Base-by-base conservation (phyloP, 2,329 filamentous ascomycete species). In the Venturia carpophila region DNA sequence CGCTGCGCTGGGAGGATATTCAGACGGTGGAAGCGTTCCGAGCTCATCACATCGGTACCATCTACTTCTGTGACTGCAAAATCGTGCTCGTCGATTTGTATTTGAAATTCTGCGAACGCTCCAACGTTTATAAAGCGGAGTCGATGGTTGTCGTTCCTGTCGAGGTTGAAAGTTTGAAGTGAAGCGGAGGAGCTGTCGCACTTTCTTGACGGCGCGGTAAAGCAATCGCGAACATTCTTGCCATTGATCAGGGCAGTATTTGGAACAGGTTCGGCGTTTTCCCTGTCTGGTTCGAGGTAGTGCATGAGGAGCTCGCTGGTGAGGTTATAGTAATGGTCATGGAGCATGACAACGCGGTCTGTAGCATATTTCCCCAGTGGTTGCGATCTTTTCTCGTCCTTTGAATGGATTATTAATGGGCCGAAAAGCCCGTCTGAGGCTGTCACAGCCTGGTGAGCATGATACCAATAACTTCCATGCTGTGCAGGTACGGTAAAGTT, bases 341-440 rank as follows among this genome's bases (percentile, higher is more conserved):
- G 62, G 21, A 63, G 43, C 47, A 63, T 34, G 5, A 63, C 34
- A 17, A 63, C 77, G n/a, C 83, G 77, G 67, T 90, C 87, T 5
- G 77, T 73, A 13, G 77, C 78, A 66, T 80, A 79, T 9, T 78
- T 15, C 10, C 39, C 61, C 3, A 78, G 66, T 39, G 73, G 71
- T 65, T 79, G 77, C 39, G 76, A 47, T 19, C 68, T 74, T 13
- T 81, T 79, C 64, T 83, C 75, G 60, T 80, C 76, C 45, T 74
- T 71, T 27, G 43, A 79, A 43, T 66, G 66, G 27, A 66, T 62
- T 42, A 91, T 79, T 63, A 91, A 75, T 0, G 88, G 84, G 0
- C 86, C 87, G 4, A 88, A 82, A 9, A 90, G 77, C 0, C 88
- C 88, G 71, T 91, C 88, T 0, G 86, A 83, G 10, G 87, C 86